These are phyloP conservation scores for Juglanconis sp. DNA, from an alignment of 2,329 filamentous ascomycete genomes.

Conservation along the genomic window DNA sequence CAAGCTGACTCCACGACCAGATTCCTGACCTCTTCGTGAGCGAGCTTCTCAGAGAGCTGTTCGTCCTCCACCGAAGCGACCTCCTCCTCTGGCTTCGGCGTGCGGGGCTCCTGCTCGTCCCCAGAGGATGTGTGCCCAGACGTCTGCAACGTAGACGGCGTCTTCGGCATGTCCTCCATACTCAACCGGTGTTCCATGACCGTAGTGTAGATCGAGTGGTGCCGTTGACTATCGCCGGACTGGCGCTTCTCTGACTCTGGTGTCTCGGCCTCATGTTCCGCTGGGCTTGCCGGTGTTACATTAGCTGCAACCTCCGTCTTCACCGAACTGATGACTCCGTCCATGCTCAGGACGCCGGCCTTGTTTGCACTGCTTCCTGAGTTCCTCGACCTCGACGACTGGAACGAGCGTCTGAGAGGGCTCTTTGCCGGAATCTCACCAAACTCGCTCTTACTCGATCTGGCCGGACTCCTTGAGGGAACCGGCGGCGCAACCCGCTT, in stretches of 20 bases:
- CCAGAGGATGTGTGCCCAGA: slow-evolving; percentile 23
- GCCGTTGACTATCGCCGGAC: slow-evolving; percentile 21
- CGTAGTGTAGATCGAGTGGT: slow-evolving; percentile 26
- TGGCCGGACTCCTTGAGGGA: slow-evolving; percentile 70
- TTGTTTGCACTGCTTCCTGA: slow-evolving; percentile 14
- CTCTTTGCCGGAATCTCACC: slow-evolving; percentile 55
- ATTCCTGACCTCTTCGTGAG: slow-evolving; percentile 9
- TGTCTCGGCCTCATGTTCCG: slow-evolving; percentile 9
- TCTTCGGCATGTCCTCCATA: slow-evolving; percentile 17
- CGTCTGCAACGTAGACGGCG: slow-evolving; percentile 20
- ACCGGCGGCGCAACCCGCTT: slow-evolving; percentile 76
- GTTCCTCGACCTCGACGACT: slow-evolving; percentile 20
- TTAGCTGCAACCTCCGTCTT: slow-evolving; percentile 1
- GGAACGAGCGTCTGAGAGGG: slow-evolving; percentile 49
- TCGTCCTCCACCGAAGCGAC: slow-evolving; percentile 9
- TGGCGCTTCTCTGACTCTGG: slow-evolving; percentile 13
- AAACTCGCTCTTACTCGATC: slow-evolving; percentile 57
- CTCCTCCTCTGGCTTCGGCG: slow-evolving; percentile 23
- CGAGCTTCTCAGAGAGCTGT: not conserved
- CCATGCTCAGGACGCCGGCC: slow-evolving; percentile 8
- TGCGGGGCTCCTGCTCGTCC: slow-evolving; percentile 26
- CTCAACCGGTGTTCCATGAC: slow-evolving; percentile 20
- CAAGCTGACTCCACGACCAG: slow-evolving; percentile 9
- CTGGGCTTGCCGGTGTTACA: slow-evolving; percentile 15
- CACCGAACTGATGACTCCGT: slow-evolving; percentile 9